These are phyloP conservation scores for Jasminum sambac DNA, from an alignment of 257 asterid genomes.

Conservation along the genomic window DNA sequence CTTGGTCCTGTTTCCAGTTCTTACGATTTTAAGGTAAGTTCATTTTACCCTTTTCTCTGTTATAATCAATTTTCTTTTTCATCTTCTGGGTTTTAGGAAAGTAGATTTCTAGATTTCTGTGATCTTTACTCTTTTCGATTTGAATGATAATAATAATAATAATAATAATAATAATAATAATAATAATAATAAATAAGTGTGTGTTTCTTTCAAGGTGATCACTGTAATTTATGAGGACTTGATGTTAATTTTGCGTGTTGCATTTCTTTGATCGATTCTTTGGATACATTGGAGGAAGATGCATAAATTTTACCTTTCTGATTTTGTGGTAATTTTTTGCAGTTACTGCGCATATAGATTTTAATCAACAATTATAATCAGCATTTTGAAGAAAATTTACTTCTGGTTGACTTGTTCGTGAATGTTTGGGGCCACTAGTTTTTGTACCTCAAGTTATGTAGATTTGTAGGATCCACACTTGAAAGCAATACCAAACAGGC, in stretches of 20 bases:
- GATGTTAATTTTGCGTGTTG: slow-evolving; percentile 15
- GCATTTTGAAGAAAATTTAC: slow-evolving; percentile 20
- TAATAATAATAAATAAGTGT: too few relatives aligned
- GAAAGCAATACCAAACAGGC: too few relatives aligned
- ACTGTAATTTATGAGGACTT: background rate
- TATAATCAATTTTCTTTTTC: slow-evolving; percentile 2
- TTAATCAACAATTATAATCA: background rate
- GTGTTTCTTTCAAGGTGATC: background rate
- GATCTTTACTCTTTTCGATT: too few relatives aligned
- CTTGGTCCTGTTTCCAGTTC: slow-evolving; percentile 44
- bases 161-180: too few relatives aligned
- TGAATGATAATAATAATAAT: too few relatives aligned
- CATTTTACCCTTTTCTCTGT: slow-evolving; percentile 13
- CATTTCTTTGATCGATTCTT: background rate
- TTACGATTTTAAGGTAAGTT: slow-evolving; percentile 47
- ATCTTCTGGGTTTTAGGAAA: background rate
- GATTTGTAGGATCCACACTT: too few relatives aligned
- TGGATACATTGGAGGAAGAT: slow-evolving; percentile 20
- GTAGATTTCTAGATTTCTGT: too few relatives aligned
- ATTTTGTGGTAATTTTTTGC: slow-evolving; percentile 12
- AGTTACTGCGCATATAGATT: background rate
- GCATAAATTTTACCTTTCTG: slow-evolving; percentile 27
- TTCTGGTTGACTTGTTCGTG: background rate
- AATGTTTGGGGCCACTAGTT: too few relatives aligned
- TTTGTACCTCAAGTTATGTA: too few relatives aligned